phyloP scores from a whole-genome alignment of 106 monocot species.

The Alisma plantagoaquatica region DNA sequence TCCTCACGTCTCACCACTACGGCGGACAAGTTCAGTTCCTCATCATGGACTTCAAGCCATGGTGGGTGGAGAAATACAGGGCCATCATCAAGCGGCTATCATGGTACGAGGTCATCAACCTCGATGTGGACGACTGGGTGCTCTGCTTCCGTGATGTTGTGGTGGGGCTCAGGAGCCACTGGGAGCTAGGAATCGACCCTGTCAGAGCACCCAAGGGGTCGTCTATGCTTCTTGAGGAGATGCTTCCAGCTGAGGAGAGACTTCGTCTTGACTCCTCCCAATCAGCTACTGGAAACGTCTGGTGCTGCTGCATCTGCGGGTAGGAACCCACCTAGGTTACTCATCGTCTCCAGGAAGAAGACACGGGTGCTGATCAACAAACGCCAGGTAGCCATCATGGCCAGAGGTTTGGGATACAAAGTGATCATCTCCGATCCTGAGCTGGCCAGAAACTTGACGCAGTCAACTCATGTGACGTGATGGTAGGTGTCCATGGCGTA shows the following conservation, averaged over 20 bases:
- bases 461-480: constrained; percentile 53
- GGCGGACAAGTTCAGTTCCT: constrained; percentile 49
- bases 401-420: constrained; percentile 36
- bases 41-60: constrained; percentile 10
- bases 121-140: constrained; percentile 14
- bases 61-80: constrained; percentile 26
- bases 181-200: constrained; percentile 34
- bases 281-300: no score
- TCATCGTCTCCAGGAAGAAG: constrained; percentile 42
- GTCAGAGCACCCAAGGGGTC: constrained; percentile 12
- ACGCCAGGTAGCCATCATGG: constrained; percentile 26
- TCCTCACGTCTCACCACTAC: constrained; percentile 29
- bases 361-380: constrained; percentile 41
- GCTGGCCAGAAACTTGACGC: constrained; percentile 12
- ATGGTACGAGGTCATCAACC: constrained; percentile 15
- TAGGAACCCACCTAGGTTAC: constrained; percentile 32
- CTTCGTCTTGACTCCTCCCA: no score
- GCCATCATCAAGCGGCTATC: constrained; percentile 11
- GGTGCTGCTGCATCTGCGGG: no score
- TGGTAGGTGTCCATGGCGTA: constrained; percentile 69
- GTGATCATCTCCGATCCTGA: constrained; percentile 39
- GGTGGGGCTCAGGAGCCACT: constrained; percentile 23
- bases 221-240: constrained; percentile 29
- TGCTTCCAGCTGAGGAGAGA: constrained; percentile 27
- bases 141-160: constrained; percentile 20